Base-by-base conservation (phyloP, 257 asterid genomes). In the Gentiana straminea region DNA sequence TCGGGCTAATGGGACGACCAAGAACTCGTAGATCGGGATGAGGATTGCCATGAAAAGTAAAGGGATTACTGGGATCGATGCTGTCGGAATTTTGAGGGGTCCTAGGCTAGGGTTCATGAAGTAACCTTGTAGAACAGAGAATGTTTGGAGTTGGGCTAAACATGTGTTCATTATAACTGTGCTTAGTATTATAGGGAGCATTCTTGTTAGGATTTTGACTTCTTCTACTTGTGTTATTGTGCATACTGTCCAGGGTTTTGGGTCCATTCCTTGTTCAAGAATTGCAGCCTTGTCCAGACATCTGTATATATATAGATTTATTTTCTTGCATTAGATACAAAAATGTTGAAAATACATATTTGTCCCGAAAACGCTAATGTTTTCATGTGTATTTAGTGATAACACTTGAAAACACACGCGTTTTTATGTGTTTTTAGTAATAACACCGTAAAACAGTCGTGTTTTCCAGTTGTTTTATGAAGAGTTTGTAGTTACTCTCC, bases 201-300 rank as follows among this genome's bases (percentile, higher is more conserved):
- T 24, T 24, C 24, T 24, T 24, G 24, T 24, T 24, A 1, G 86
- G 83, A 77, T 74, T 66, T 80, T 80, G 15, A 77, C 74, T 67
- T 80, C 81, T 71, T 80, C 86, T n/a, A 79, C 83, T 68, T 76
- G 79, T 66, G 82, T 72, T 39, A 79, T 66, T 9, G 79, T 73
- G 79, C 83, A 76, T 5, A 59, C 61, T 68, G 48, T 60, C 55
- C 66, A 15, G 3, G 67, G 61, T 36, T 58, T 57, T 56, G 48
- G 35, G 49, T 47, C 34, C 52, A n/a, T 60, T 13, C 32, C 65
- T 51, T 51, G 39, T 60, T 60, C 39, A 60, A 36, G 8, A 38
- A 51, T 41, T 43, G 76, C 80, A 33, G 78, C 82, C 41, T 74
- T 73, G 70, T 73, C 78, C 24, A 73, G 69, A 12, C 65, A 57